A percentile compares a stretch with the other conserved stretches of the same genome.
These are phyloP conservation scores for Epichloe gansuensis DNA, from an alignment of 2,329 filamentous ascomycete genomes.

Conservation along the genomic window DNA sequence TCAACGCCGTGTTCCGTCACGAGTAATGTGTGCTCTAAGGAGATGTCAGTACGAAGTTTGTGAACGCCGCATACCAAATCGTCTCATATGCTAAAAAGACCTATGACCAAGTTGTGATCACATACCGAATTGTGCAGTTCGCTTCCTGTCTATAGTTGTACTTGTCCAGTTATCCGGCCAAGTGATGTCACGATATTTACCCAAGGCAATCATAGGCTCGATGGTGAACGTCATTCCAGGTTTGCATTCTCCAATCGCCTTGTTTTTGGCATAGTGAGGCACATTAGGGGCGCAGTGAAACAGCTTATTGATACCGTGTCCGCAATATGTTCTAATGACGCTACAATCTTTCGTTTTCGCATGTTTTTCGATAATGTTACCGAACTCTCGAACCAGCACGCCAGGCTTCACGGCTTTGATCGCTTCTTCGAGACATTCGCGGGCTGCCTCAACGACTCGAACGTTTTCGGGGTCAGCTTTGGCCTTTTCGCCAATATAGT, in stretches of 20 bases:
- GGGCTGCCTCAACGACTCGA: conserved; percentile 77
- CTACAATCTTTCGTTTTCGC: conserved; percentile 78
- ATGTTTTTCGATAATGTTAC: conserved; percentile 89
- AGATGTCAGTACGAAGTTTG: background rate
- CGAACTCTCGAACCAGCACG: conserved; percentile 82
- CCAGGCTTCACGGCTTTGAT: conserved; percentile 91
- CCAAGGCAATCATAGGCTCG: conserved; percentile 94
- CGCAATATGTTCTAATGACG: conserved; percentile 91
- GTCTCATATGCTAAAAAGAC: background rate
- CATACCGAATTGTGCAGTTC: conserved; percentile 85
- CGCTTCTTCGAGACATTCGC: conserved; percentile 80
- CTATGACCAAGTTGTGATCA: conserved; percentile 5
- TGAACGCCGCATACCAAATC: background rate
- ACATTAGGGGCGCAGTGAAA: conserved; percentile 94
- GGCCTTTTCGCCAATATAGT: conserved; percentile 89
- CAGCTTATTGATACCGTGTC: conserved; percentile 84
- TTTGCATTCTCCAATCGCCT: conserved; percentile 87
- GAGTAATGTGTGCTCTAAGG: conserved; percentile 63
- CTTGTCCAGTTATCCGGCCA: conserved; percentile 99
- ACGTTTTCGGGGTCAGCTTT: conserved; percentile 75
- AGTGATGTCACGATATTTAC: conserved; percentile 82
- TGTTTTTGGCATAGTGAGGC: conserved; percentile 97
- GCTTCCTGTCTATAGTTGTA: conserved; percentile 77
- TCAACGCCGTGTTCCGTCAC: conserved; percentile 77
- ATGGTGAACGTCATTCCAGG: conserved; percentile 98